Base-by-base conservation (phyloP, 306 rosid genomes). In the Corylus avellana region DNA sequence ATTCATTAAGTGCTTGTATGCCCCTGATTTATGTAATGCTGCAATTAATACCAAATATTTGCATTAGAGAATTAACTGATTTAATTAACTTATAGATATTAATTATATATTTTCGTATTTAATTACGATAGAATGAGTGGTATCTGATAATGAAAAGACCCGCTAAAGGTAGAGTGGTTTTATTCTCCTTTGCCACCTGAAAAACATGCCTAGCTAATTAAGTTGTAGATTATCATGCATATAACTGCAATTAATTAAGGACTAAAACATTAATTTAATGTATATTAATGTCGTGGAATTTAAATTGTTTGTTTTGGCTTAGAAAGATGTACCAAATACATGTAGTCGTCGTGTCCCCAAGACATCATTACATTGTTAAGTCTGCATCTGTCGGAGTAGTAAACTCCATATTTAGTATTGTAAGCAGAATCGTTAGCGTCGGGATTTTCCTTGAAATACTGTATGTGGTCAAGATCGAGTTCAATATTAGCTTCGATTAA, bases 261-360 rank as follows among this genome's bases (percentile, higher is more conserved):
- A 25, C 44, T 39, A 39, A 39, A 39, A 39, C 44, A 39, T 39
- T 39, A 39, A 39, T 39, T 39, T 39, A 3, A 4, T 39, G 44
- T 39, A 4, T 42, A 42, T 42, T 42, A 32, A 32, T 32, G 35
- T 32, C 35, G 46, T 42, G 46, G 46, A 54, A 29, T 8, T 44
- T 7, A 46, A 32, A 22, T 2, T 6, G 32, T 18, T 62, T 67
- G 61, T 2, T 50, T 61, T 22, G 70, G 12, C n/a, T 77, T 77
- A 4, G 17, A 56, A 48, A 63, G 69, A 25, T 74, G 63, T 90
- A 91, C 98, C 81, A 93, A 78, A 67, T 91, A 91, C 98, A 93
- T 91, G 79, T 93, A 93, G 73, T 93, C 98, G 77, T 90, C 98
- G 20, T 93, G 97, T 59, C 98, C 98, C 97, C 95, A 93, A 17